Conservation (phyloP, 2,329 filamentous ascomycete species). For the Cladobotryum protrusum region DNA sequence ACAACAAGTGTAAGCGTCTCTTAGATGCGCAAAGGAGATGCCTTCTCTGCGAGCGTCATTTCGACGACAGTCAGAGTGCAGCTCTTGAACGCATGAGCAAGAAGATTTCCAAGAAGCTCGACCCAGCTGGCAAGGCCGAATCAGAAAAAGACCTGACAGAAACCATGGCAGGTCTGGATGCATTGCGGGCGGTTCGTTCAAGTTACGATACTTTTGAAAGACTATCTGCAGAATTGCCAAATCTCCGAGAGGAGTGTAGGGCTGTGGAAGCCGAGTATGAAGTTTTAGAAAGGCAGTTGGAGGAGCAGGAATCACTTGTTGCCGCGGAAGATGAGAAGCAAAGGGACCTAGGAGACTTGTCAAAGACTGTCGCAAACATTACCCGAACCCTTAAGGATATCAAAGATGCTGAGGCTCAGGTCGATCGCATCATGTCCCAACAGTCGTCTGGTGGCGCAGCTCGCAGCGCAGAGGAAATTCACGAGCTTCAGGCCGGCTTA, state of each 20-base stretch:
- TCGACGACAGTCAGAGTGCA: conserved; percentile 53
- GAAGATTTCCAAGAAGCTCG: conserved; percentile 58
- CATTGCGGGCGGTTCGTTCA: conserved; percentile 55
- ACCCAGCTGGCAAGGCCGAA: conserved; percentile 56
- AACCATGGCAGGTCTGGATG: conserved; percentile 44
- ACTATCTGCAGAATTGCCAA: conserved; percentile 65
- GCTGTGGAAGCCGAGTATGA: conserved; percentile 57
- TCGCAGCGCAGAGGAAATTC: conserved; percentile 76
- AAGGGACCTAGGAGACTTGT: conserved; percentile 68
- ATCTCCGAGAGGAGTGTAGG: conserved; percentile 57
- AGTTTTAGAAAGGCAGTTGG: conserved; percentile 52
- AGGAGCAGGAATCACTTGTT: conserved; percentile 62
- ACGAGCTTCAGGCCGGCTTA: conserved; percentile 63
- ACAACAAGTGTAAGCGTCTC: conserved; percentile 58
- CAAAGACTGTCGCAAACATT: conserved; percentile 71
- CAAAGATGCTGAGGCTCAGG: conserved; percentile 62
- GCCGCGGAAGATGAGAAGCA: conserved; percentile 58
- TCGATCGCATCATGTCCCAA: conserved; percentile 67
- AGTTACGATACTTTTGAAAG: conserved; percentile 71
- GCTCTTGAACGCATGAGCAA: conserved; percentile 56
- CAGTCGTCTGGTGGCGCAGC: conserved; percentile 61
- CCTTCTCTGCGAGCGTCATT: conserved; percentile 65
- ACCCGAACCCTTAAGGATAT: conserved; percentile 67
- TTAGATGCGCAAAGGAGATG: conserved; percentile 67
- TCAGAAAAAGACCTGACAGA: conserved; percentile 55